Conservation (phyloP, 805 yeast species). For the Kuraishia hungarica region DNA sequence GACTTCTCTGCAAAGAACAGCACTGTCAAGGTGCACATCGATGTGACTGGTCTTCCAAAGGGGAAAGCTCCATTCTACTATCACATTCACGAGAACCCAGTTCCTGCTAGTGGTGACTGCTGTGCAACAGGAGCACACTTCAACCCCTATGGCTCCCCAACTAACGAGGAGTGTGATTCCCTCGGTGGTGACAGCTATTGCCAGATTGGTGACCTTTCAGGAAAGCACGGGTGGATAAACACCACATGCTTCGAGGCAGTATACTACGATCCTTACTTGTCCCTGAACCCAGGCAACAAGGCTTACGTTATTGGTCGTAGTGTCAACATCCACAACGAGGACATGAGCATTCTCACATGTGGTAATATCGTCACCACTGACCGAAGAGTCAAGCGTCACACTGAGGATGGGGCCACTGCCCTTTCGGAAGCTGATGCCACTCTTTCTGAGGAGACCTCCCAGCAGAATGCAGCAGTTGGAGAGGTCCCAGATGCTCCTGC, state of each 20-base stretch:
- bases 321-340: constrained; percentile 45
- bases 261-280: constrained; percentile 57
- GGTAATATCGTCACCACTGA: constrained; percentile 39
- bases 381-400: constrained; percentile 16
- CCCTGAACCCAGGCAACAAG: constrained; percentile 45
- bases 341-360: constrained; percentile 52
- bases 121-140: constrained; percentile 48
- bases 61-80: constrained; percentile 61
- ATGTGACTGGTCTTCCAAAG: constrained; percentile 60
- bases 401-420: constrained; percentile 8
- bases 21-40: constrained; percentile 57
- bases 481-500: too few relatives aligned
- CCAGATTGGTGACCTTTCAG: constrained; percentile 69
- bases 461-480: neutral
- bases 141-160: constrained; percentile 53
- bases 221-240: constrained; percentile 68
- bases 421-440: neutral
- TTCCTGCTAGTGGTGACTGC: constrained; percentile 44
- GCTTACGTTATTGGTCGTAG: constrained; percentile 55
- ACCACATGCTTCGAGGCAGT: constrained; percentile 59
- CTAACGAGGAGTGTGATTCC: constrained; percentile 34
- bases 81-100: constrained; percentile 55
- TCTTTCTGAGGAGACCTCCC: neutral
- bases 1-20: constrained; percentile 55
- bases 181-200: constrained; percentile 46